Base-by-base conservation (phyloP, 306 rosid species). In the Citrullus mucosospermus region DNA sequence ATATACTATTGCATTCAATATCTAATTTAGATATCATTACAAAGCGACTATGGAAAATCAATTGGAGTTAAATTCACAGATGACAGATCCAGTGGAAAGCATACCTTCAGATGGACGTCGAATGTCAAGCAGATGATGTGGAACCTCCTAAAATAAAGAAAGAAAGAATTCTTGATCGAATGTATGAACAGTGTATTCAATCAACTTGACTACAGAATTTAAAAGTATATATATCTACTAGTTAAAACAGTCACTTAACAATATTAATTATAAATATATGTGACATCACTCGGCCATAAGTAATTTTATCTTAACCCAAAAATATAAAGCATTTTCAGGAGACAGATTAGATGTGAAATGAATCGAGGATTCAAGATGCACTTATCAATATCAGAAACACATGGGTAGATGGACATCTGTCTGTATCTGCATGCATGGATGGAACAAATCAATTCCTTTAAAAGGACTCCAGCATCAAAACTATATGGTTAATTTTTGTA, bases 41-140 rank as follows among this genome's bases (percentile, higher is more conserved):
- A 30, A 50, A 72, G 60, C 2, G 59, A 9, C 11, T 9, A 28
- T 28, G 20, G 41, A 30, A 78, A 30, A 57, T 60, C 1, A 16
- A 32, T 30, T 22, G 63, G 50, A 50, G 71, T 38, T 72, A 53
- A 76, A 77, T 77, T 48, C 77, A 51, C 30, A 77, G 70, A 65
- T 76, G 77, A 59, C n/a, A 77, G 70, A 65, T 73, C 78, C 79
- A 80, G 66, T 78, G 56, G 61, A 68, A 57, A 83, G 80, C 90
- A 85, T 71, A 92, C 99, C 97, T 89, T 89, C 93, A 58, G 88
- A 86, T 61, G 99, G 96, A 66, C 90, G 89, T 79, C 87, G 80
- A 74, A 92, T 86, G 85, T 90, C 97, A 80, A 95, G 53, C 68
- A 91, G 90, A 85, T 95, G 97, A 85, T 95, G 99, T 0, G 90